phyloP scores from a whole-genome alignment of 768 basidiomycete genomes.

The Lactarius hengduanensis region DNA sequence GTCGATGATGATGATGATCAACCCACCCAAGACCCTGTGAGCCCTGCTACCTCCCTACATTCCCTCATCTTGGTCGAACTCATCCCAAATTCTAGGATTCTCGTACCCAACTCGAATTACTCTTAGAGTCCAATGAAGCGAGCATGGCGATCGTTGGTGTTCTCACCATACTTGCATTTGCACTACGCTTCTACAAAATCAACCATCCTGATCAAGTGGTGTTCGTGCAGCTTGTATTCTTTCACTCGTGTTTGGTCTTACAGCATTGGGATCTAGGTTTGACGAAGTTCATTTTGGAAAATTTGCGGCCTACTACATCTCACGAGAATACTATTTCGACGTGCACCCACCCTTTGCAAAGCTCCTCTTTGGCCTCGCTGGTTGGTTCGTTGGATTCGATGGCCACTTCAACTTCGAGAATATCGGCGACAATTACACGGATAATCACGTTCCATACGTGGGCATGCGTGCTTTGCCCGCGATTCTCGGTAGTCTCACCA shows the following conservation, averaged over 20 bases:
- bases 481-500: constrained; percentile 83
- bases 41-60: neutral
- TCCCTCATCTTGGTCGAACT: neutral
- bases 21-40: constrained; percentile 19
- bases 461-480: constrained; percentile 93
- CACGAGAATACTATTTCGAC: constrained; percentile 96
- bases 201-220: constrained; percentile 94
- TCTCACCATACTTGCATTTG: constrained; percentile 76
- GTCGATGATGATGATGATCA: constrained; percentile 17
- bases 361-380: constrained; percentile 88
- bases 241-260: constrained; percentile 7
- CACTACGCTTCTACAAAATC: constrained; percentile 90
- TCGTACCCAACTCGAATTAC: constrained; percentile 58
- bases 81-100: constrained; percentile 40
- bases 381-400: constrained; percentile 96
- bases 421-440: constrained; percentile 91
- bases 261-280: constrained; percentile 52
- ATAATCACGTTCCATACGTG: constrained; percentile 86
- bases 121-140: constrained; percentile 60
- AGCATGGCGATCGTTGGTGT: constrained; percentile 60
- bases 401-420: constrained; percentile 92
- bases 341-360: constrained; percentile 98
- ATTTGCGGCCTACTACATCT: constrained; percentile 93
- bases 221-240: constrained; percentile 46
- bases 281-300: constrained; percentile 99